Evolutionary conservation across 495 filamentous ascomycete species (phyloP).

Genomic region (Elasticomyces elasticus): DNA sequence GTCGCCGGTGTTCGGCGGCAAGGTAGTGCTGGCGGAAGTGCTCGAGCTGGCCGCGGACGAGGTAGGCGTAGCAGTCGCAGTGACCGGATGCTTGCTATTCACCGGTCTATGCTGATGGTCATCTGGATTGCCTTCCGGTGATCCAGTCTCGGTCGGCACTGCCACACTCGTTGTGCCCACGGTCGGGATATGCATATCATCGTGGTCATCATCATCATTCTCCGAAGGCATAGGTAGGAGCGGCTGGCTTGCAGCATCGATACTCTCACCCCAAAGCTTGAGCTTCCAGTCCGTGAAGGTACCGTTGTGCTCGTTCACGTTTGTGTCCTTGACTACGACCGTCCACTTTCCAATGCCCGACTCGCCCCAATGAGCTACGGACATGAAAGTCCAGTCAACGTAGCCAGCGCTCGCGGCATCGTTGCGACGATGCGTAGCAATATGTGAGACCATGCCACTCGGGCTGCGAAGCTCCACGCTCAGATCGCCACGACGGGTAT

Average conservation of each 20-base stretch:
- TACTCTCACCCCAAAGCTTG: conserved; percentile 83
- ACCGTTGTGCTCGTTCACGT: conserved; percentile 64
- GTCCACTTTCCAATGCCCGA: conserved; percentile 80
- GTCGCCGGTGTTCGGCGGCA: neutral
- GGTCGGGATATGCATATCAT: conserved; percentile 40
- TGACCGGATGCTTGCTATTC: conserved; percentile 45
- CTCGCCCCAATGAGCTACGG: conserved; percentile 94
- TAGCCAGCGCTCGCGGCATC: conserved; percentile 66
- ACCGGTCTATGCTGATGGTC: conserved; percentile 72
- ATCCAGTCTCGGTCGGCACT: conserved; percentile 37
- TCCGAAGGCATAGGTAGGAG: conserved; percentile 75
- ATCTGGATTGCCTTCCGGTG: conserved; percentile 44
- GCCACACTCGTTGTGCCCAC: conserved; percentile 45
- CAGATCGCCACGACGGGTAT: conserved; percentile 77
- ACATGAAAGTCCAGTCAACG: conserved; percentile 97
- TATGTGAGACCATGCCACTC: conserved; percentile 67
- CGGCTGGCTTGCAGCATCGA: conserved; percentile 58
- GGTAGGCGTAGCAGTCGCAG: conserved; percentile 31
- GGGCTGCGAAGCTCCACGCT: conserved; percentile 89
- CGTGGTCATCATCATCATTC: conserved; percentile 73
- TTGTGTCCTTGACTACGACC: conserved; percentile 76
- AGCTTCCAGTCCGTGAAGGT: conserved; percentile 87
- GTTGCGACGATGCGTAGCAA: conserved; percentile 58
- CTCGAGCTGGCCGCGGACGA: too few relatives aligned
- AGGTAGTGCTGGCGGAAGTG: conserved; percentile 24